Base-by-base conservation (phyloP, 805 yeast species). In the Metschnikowia sp. region DNA sequence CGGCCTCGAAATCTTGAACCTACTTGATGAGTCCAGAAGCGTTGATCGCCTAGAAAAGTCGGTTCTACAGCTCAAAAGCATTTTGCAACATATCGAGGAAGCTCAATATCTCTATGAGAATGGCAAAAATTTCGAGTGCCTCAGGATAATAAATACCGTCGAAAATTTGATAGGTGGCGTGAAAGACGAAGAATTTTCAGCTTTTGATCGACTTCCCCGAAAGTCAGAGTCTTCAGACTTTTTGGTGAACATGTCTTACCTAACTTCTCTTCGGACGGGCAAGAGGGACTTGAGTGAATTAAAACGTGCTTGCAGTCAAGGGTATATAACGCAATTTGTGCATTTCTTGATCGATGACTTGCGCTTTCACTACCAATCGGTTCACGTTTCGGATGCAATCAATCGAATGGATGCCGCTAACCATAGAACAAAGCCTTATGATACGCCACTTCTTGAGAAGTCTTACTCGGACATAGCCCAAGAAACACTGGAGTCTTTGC, bases 251-350 rank as follows among this genome's bases (percentile, higher is more conserved):
- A 57, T 82, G 32, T 60, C 76, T 2, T 57, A 60, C 4, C 63
- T 84, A 18, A 77, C 78, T 1, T 87, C 84, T 3, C 64, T 84
- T 28, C 55, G 62, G 4, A 66, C 74, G 32, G 61, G 84, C 12
- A 74, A 79, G 42, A 81, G 79, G 40, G 74, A 77, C 36, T 66
- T 90, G 32, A 68, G 75, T 11, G 73, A 69, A 26, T 65, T 89
- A 55, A 77, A 84, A 42, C 67, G 74, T n/a, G 82, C 78, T 38
- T 83, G 88, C 42, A 91, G 94, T 12, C 78, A 76, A 34, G 79
- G 83, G n/a, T 86, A 82, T 54, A 78, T 83, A 7, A 69, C 76
- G 22, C 68, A 79, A 39, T 82, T 91, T 57, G 70, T 77, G 8
- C 76, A 77, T 22, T 57, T 75, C 31, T 66, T 91, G 40, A 53